phyloP scores from a whole-genome alignment of 2,329 filamentous ascomycete species.

The Macrophomina phaseolina region DNA sequence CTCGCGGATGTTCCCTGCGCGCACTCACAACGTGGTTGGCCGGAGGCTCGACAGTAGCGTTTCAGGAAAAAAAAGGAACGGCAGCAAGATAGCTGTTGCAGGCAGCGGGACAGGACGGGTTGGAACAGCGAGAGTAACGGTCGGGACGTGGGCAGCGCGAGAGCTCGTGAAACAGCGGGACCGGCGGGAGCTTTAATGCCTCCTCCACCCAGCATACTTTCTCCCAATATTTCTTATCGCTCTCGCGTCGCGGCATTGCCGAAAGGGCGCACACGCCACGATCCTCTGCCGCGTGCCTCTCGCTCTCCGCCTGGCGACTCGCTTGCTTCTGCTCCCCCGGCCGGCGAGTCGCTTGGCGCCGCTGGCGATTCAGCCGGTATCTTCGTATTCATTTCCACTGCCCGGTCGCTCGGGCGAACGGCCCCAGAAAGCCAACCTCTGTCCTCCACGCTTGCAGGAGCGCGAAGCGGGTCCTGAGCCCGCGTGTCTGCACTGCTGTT shows the following conservation, averaged over 20 bases:
- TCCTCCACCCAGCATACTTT: neutral
- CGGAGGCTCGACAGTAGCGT: neutral
- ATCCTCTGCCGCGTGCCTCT: neutral
- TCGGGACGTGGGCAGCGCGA: neutral
- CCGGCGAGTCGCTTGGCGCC: constrained; percentile 2
- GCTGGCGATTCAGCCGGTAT: constrained; percentile 1
- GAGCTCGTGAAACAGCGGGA: neutral
- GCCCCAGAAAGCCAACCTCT: neutral
- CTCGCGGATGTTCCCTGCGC: neutral
- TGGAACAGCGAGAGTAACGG: neutral
- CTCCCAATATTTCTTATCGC: neutral
- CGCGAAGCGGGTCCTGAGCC: too few species aligned
- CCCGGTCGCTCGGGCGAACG: neutral
- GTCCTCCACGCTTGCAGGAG: neutral
- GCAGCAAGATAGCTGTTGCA: constrained; percentile 9
- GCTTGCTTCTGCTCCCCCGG: neutral
- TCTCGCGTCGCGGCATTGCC: neutral
- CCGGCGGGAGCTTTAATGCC: neutral
- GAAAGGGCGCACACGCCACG: neutral
- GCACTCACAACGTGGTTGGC: neutral
- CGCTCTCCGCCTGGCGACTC: neutral
- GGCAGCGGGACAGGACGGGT: neutral
- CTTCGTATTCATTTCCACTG: constrained; percentile 22
- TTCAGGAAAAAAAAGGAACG: neutral
- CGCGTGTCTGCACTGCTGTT: neutral